Base-by-base conservation (phyloP, 257 asterid species). In the Nicotiana obtusifolia region DNA sequence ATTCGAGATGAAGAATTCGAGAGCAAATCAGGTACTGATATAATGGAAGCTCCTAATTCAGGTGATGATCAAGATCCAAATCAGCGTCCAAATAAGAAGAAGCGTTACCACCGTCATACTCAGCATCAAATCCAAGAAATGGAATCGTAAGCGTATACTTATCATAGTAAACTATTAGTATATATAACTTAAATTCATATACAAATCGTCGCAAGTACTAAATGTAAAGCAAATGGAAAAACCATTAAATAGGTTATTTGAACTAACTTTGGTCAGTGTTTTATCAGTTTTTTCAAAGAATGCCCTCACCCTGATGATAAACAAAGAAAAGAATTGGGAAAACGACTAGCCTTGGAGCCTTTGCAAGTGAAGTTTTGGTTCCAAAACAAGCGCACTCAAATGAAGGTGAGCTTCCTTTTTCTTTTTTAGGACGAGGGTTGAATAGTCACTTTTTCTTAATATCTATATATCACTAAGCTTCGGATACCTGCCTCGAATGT, bases 251-350 rank as follows among this genome's bases (percentile, higher is more conserved):
- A 9, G 1, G 47, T 41, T 41, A 41, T 41, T 7, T 41, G 11
- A 41, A 41, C 49, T 41, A 41, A 41, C 13, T 2, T 8, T 41
- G 4, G 11, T 9, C 11, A 41, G 49, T 9, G 13, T 41, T 41
- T 41, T 9, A 9, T 41, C 49, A 92, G 97, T 78, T 91, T 89
- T 49, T 92, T 92, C 84, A 95, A 92, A 64, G 97, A 95, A 83
- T 90, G 95, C 89, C 98, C 97, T 16, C 98, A 95, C 81, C 99
- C 99, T 1, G 98, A 93, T 80, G 99, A 95, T 82, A 94, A 95
- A 30, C 97, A 93, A 88, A 89, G 99, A 89, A 95, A 91, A 80
- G 98, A 95, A 84, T 92, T 95, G 2, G 98, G 98, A 49, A 92
- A 92, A 10, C 85, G 97, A 26, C 84, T 95, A 35, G 87, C 84